These are phyloP conservation scores for Fusarium agapanthi DNA, from an alignment of 2,329 filamentous ascomycete species.

Conservation along the genomic window DNA sequence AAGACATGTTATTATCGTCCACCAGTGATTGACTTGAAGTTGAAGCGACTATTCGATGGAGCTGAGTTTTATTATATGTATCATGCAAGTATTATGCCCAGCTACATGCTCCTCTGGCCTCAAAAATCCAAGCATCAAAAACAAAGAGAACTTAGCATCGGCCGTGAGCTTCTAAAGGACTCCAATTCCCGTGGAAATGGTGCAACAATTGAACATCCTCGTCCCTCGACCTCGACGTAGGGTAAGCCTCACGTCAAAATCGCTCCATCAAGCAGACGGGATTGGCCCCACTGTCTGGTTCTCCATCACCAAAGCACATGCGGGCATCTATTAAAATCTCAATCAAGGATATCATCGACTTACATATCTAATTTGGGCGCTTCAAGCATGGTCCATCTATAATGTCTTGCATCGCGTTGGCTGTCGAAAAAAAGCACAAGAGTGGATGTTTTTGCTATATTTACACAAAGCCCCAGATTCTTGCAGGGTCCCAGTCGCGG, in stretches of 20 bases:
- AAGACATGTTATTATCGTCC: too few species aligned
- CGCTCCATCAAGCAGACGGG: background rate
- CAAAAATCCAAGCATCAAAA: rapidly evolving
- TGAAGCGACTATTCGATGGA: rapidly evolving
- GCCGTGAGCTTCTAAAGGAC: rapidly evolving
- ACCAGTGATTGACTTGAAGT: too few species aligned
- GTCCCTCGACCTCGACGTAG: background rate
- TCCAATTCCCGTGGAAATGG: rapidly evolving
- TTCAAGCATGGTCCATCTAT: background rate
- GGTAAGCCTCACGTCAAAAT: background rate
- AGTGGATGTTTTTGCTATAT: conserved; percentile 27
- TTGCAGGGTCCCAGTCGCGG: conserved; percentile 14
- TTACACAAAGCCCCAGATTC: conserved; percentile 17
- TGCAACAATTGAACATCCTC: background rate
- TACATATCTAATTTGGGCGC: background rate
- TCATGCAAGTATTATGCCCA: background rate
- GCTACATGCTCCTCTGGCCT: background rate
- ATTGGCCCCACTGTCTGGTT: background rate
- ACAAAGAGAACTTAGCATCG: rapidly evolving
- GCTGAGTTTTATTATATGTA: rapidly evolving
- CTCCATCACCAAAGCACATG: background rate
- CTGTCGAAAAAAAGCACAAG: background rate
- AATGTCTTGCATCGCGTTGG: conserved; percentile 14
- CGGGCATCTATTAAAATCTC: background rate
- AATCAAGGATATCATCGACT: background rate